Evolutionary conservation across 257 asterid species (phyloP).

Genomic region (Ilex aquifolium): DNA sequence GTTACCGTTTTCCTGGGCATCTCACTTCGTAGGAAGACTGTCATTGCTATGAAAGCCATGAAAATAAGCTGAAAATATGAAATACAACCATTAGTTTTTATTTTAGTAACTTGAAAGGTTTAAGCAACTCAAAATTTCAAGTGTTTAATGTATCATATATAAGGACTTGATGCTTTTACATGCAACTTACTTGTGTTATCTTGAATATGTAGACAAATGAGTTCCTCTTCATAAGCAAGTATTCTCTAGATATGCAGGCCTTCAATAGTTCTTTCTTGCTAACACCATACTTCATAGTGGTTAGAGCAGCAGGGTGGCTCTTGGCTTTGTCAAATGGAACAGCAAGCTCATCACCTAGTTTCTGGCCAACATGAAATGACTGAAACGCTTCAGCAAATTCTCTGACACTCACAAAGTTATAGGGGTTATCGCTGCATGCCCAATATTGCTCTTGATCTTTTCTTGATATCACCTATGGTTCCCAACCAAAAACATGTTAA

Average conservation of each 20-base stretch:
- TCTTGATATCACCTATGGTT: constrained; percentile 64
- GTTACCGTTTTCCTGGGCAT: constrained; percentile 40
- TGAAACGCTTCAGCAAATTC: constrained; percentile 74
- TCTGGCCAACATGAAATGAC: constrained; percentile 60
- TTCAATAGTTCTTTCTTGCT: constrained; percentile 67
- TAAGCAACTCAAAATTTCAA: constrained; percentile 18
- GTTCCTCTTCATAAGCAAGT: constrained; percentile 63
- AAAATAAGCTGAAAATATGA: constrained; percentile 35
- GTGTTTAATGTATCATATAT: too few relatives aligned
- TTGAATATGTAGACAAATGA: constrained; percentile 75
- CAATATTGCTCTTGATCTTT: constrained; percentile 89
- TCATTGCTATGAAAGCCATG: constrained; percentile 57
- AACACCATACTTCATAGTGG: constrained; percentile 54
- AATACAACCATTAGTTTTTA: too few relatives aligned
- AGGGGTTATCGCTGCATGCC: constrained; percentile 52
- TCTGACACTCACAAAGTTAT: constrained; percentile 39
- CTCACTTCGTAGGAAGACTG: constrained; percentile 45
- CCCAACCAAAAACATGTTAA: background rate
- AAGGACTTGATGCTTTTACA: too few relatives aligned
- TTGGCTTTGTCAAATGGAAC: constrained; percentile 58
- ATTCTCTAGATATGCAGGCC: constrained; percentile 66
- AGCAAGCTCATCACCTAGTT: constrained; percentile 58
- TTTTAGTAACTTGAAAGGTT: too few relatives aligned
- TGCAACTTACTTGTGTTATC: constrained; percentile 48
- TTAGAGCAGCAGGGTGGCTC: constrained; percentile 66